Evolutionary conservation across 345 rosid species (phyloP).

Genomic region (Trapa incisa): DNA sequence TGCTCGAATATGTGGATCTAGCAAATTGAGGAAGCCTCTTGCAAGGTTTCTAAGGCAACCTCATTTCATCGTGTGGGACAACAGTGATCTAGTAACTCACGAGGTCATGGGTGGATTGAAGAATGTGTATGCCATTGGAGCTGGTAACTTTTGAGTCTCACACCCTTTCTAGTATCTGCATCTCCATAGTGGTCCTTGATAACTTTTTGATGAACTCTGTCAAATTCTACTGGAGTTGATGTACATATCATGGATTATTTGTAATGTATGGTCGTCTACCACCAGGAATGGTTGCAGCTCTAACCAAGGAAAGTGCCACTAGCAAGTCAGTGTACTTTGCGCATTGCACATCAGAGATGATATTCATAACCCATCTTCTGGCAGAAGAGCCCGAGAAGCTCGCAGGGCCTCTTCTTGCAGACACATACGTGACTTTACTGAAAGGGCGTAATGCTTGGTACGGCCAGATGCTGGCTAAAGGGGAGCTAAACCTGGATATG

Average conservation of each 20-base stretch:
- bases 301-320: slow-evolving; percentile 75
- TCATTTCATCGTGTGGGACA: slow-evolving; percentile 71
- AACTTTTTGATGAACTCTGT: neutral
- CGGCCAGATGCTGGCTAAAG: slow-evolving; percentile 71
- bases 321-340: slow-evolving; percentile 81
- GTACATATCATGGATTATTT: neutral
- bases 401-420: slow-evolving; percentile 78
- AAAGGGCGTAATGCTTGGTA: slow-evolving; percentile 85
- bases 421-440: slow-evolving; percentile 65
- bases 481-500: slow-evolving; percentile 59
- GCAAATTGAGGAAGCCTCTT: slow-evolving; percentile 62
- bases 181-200: neutral
- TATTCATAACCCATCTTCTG: slow-evolving; percentile 68
- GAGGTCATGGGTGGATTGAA: slow-evolving; percentile 85
- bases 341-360: slow-evolving; percentile 83
- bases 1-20: slow-evolving; percentile 72
- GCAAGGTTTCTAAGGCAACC: slow-evolving; percentile 73
- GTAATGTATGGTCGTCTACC: neutral
- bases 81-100: slow-evolving; percentile 70
- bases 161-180: neutral
- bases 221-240: neutral
- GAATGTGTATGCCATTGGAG: slow-evolving; percentile 85
- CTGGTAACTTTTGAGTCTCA: slow-evolving; percentile 32
- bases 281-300: slow-evolving; percentile 72
- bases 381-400: slow-evolving; percentile 78